Conservation (phyloP, 495 filamentous ascomycete genomes). For the Neohortaea acidophila region DNA sequence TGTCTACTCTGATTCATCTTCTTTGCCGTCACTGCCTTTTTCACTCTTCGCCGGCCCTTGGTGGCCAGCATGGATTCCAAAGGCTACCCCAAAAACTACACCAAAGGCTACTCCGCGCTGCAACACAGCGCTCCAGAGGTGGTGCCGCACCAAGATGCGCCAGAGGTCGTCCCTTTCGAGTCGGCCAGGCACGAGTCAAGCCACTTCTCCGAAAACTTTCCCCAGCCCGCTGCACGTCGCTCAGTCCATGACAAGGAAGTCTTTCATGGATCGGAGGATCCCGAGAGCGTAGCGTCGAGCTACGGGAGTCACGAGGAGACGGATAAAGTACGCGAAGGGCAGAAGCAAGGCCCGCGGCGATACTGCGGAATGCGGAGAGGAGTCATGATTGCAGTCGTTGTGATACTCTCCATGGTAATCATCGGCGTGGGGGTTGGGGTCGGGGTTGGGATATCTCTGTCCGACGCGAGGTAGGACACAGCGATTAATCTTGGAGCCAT, state of each 20-base stretch:
- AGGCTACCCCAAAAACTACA: too few species aligned
- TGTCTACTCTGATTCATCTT: too few species aligned
- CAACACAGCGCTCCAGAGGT: constrained; percentile 9
- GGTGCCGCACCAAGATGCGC: background rate
- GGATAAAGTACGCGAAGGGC: background rate
- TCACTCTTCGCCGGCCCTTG: too few species aligned
- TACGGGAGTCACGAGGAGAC: constrained; percentile 1
- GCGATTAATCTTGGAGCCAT: background rate
- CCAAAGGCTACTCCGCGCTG: constrained; percentile 11
- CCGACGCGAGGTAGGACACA: background rate
- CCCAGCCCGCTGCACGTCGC: background rate
- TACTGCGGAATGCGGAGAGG: constrained; percentile 7
- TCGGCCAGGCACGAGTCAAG: background rate
- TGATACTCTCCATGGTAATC: constrained; percentile 1
- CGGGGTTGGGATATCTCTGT: constrained; percentile 3
- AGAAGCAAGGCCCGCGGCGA: background rate
- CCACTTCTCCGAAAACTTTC: background rate
- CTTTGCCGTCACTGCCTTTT: too few species aligned
- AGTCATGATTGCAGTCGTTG: constrained; percentile 1
- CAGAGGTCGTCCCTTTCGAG: constrained; percentile 3
- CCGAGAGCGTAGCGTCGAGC: background rate
- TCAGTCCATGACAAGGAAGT: background rate
- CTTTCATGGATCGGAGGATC: background rate
- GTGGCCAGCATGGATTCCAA: too few species aligned
- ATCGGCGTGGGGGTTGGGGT: constrained; percentile 5